Conservation (phyloP, 192 early-diverging fungal species). For the Kickxella alabastrina region DNA sequence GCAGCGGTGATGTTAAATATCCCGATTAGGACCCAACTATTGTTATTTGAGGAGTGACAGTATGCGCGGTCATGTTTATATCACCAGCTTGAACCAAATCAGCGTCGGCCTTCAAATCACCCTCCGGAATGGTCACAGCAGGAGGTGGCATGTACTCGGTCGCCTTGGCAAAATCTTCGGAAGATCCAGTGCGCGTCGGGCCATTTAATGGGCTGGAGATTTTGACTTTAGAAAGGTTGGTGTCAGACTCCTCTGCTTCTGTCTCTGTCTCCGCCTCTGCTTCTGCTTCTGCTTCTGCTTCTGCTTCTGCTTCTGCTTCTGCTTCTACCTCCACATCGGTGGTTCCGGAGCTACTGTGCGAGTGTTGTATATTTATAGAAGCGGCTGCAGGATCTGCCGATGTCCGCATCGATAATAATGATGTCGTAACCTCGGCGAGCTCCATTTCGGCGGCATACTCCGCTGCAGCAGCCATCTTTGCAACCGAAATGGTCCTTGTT, state of each 20-base stretch:
- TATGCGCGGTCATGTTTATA: no score
- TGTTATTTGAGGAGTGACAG: background rate
- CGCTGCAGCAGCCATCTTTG: conserved; percentile 29
- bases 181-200: conserved; percentile 2
- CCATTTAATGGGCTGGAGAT: background rate
- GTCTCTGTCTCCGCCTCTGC: background rate
- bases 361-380: background rate
- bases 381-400: background rate
- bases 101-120: no score
- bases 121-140: no score
- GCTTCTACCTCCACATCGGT: conserved; percentile 1
- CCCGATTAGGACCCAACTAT: background rate
- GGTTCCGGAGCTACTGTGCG: background rate
- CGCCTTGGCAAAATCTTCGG: background rate
- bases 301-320: background rate
- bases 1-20: no score
- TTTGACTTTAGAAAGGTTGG: background rate
- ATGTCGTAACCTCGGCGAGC: conserved; percentile 19
- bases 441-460: conserved; percentile 29
- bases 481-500: background rate
- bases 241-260: background rate
- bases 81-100: background rate
- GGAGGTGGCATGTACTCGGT: background rate
- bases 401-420: conserved; percentile 9
- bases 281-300: background rate